Base-by-base conservation (phyloP, 441 rosid species). In the Theobroma grandiflorum region DNA sequence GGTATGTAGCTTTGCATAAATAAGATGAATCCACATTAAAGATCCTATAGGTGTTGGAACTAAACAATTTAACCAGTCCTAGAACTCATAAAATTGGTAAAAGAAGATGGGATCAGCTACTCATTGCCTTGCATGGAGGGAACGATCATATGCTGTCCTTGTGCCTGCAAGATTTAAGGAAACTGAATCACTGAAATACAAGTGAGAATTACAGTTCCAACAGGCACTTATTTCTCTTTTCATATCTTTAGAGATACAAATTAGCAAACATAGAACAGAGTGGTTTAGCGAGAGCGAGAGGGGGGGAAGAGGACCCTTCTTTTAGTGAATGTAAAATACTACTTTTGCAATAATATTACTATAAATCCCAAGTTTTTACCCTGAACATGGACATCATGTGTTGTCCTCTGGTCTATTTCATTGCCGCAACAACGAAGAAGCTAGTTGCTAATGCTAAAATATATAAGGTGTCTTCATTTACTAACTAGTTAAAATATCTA, bases 121-220 rank as follows among this genome's bases (percentile, higher is more conserved):
- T 87, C 84, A 18, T 88, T 84, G 62, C 92, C 92, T 63, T 83
- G 91, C 92, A 90, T 81, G 59, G 84, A 82, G 49, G 88, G 91
- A 80, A 83, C 78, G 10, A 88, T 77, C 90, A 85, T 85, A 82
- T 88, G 87, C 86, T 81, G 89, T 59, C 87, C 88, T 79, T 82
- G 90, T 47, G 53, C 90, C 91, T 90, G 90, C 79, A 78, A 86
- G 31, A 83, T 80, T 76, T 42, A 76, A 69, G 67, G 35, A 62
- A 64, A 59, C 49, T 45, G 20, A 75, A 61, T 26, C 22, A 73
- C 68, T 42, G 75, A 79, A 57, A 64, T 70, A 45, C 42, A 64
- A 18, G 38, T 2, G 57, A 59, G 40, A 22, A 26, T 16, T 12
- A 45, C 43, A 45, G 72, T 33, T 15, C 20, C 70, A 37, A 7